Conservation (phyloP, 2,329 filamentous ascomycete species). For the Colletotrichum coccodes region DNA sequence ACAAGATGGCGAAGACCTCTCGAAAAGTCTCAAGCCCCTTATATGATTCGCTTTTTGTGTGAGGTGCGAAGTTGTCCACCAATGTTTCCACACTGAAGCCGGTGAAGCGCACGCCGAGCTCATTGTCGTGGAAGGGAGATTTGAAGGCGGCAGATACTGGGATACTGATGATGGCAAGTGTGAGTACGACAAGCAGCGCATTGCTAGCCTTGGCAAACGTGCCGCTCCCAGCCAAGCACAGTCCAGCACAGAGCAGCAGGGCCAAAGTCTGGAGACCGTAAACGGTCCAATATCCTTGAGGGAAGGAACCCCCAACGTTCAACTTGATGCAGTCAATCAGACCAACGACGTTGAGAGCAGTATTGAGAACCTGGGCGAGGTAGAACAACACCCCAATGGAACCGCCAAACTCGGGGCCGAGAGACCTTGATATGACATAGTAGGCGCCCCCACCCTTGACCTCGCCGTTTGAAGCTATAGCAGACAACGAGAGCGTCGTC, state of each 20-base stretch:
- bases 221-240: conserved; percentile 83
- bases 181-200: conserved; percentile 75
- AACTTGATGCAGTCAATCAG: conserved; percentile 84
- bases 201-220: conserved; percentile 86
- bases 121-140: conserved; percentile 72
- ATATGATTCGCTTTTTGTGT: conserved; percentile 70
- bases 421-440: conserved; percentile 85
- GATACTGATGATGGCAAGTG: conserved; percentile 82
- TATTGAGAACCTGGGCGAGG: conserved; percentile 88
- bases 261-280: conserved; percentile 81
- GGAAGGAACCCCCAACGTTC: conserved; percentile 75
- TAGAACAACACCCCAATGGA: conserved; percentile 91
- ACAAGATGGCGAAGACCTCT: conserved; percentile 86
- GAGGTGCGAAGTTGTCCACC: conserved; percentile 78
- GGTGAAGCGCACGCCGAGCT: conserved; percentile 78
- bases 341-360: conserved; percentile 87
- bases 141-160: conserved; percentile 79
- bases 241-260: conserved; percentile 75
- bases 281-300: conserved; percentile 78
- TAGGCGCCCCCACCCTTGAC: conserved; percentile 90
- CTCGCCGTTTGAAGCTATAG: conserved; percentile 90
- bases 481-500: conserved; percentile 86
- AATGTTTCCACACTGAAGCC: conserved; percentile 79
- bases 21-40: conserved; percentile 77
- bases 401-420: conserved; percentile 89